Base-by-base conservation (phyloP, 2,329 filamentous ascomycete genomes). In the Oidium heveae region DNA sequence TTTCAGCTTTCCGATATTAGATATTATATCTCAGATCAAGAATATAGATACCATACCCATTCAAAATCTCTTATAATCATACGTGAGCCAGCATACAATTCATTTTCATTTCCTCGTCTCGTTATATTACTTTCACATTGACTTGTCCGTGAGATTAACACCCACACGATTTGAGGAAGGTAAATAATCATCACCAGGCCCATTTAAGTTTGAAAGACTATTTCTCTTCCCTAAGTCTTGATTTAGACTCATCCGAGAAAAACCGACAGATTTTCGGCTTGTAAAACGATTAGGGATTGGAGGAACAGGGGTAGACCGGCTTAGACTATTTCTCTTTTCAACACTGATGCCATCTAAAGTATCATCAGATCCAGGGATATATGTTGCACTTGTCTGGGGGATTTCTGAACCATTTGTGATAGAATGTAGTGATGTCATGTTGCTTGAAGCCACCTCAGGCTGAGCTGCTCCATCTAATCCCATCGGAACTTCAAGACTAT, bases 401-500 rank as follows among this genome's bases (percentile, higher is more conserved):
- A 28, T 52, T 22, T 56, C 55, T 8, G 54, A 18, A n/a, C 59
- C 61, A 56, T 61, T 63, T 54, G 59, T 61, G 39, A 63, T 60
- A 47, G 56, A 54, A 52, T 57, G 59, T 47, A 59, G 53, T 18
- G 61, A 56, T 13, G 57, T 57, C 28, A 58, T 59, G 28, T 60
- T 60, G 0, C 53, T 50, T 41, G 59, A 52, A 46, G 55, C 34
- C 33, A 59, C 46, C 50, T 62, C 60, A 13, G 53, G 36, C 32
- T 56, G 13, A 6, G 53, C 34, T 8, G 58, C 55, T 9, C 56
- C 57, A n/a, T 59, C 55, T 33, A 59, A 55, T 33, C 55, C 53
- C 44, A 59, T 59, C 18, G 61, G 60, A 2, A 95, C 87, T 62
- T 94, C 86, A 1, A 95, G 75, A 63, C 85, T 91, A 50, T 79